Evolutionary conservation across 805 yeast species (phyloP), one percentile per base, ranked within the genome.

Genomic region (Candida jianshihensis): DNA sequence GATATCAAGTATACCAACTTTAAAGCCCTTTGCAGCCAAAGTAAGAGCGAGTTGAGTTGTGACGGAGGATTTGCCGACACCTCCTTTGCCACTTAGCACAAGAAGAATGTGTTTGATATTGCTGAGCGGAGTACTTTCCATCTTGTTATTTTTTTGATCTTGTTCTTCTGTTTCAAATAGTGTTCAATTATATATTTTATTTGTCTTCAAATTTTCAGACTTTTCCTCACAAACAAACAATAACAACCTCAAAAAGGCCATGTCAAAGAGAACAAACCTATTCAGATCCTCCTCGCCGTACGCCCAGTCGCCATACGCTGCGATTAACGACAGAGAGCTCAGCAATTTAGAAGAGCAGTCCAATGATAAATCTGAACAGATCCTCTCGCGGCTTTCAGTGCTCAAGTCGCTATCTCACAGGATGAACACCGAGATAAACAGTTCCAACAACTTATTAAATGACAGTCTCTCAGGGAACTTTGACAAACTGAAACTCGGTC

Each of bases 51-150:
- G 68, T 55, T 92, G 99, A 0, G 96, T 85, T 3, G 98, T 89
- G 2, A 92, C 88, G 0, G 97, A 87, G 11, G 96, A 87, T 56
- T 92, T 92, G 2, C 98, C 98, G 1, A 92, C 98, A 18, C 98
- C 31, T 6, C 31, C 31, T 29, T 29, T 29, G 15, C 31, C 99
- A 0, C 96, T 87, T 3, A 92, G 73, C 10, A 92, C 79, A 25
- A 92, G 68, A 4, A 88, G 56, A 5, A 92, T 77, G 55, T 90
- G 95, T 48, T 79, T 78, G 22, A 90, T 80, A 34, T 71, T 63
- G 16, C 60, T 49, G 17, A 73, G 49, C 1, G 73, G 26, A 6
- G 6, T 17, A 24, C 13, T 24, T 12, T 9, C n/a, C n/a, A n/a
- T n/a, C n/a, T n/a, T n/a, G n/a, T n/a, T n/a, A n/a, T n/a, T n/a